Conservation (phyloP, 2,329 filamentous ascomycete species). For the Chaetomiaceae sp. region DNA sequence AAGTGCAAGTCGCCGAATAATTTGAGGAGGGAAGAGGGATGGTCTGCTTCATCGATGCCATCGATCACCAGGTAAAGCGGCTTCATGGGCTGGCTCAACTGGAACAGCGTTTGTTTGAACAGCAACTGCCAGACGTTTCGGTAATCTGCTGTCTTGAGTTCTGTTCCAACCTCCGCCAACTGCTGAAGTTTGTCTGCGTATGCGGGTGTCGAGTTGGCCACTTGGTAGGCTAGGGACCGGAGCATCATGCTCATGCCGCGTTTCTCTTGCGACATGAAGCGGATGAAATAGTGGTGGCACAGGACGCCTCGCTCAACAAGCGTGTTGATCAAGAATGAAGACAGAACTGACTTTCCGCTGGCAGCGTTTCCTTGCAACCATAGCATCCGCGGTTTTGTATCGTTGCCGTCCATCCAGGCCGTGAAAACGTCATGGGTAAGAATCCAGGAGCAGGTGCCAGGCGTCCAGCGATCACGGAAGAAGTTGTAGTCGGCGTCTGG, state of each 20-base stretch:
- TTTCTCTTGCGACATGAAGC: conserved; percentile 23
- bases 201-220: conserved; percentile 22
- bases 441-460: conserved; percentile 17
- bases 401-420: not conserved
- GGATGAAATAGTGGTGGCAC: conserved; percentile 29
- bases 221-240: conserved; percentile 31
- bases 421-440: not conserved
- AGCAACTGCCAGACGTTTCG: conserved; percentile 31
- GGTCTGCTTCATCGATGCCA: conserved; percentile 35
- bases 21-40: conserved; percentile 26
- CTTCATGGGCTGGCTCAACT: conserved; percentile 11
- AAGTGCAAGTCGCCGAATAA: conserved; percentile 27
- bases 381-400: not conserved
- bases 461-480: conserved; percentile 10
- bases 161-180: conserved; percentile 23
- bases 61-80: conserved; percentile 38
- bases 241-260: conserved; percentile 25
- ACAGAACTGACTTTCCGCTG: conserved; percentile 18
- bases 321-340: conserved; percentile 16
- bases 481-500: conserved; percentile 11
- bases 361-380: conserved; percentile 12
- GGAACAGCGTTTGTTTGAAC: conserved; percentile 31
- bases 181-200: conserved; percentile 24
- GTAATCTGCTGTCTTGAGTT: conserved; percentile 27
- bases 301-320: conserved; percentile 4